These are phyloP conservation scores for Exophiala sideris DNA, from an alignment of 2,329 filamentous ascomycete genomes.

Conservation along the genomic window DNA sequence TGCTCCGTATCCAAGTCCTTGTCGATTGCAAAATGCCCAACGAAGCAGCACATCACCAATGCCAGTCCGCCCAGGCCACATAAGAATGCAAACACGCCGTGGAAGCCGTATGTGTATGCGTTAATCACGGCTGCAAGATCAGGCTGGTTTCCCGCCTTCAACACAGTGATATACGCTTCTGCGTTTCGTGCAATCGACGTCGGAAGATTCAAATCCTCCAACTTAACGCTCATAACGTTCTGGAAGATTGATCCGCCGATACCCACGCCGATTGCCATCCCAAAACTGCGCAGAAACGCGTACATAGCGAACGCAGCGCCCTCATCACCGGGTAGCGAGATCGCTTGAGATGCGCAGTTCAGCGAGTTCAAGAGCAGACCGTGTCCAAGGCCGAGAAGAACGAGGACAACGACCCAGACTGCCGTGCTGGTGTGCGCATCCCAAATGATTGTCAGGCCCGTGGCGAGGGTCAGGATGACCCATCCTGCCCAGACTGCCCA, in stretches of 20 bases:
- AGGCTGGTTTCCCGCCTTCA: not conserved
- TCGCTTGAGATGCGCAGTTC: constrained; percentile 41
- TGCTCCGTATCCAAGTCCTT: constrained; percentile 18
- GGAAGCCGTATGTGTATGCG: constrained; percentile 17
- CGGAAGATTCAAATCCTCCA: constrained; percentile 22
- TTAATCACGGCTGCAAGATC: constrained; percentile 3
- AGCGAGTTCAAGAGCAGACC: constrained; percentile 42
- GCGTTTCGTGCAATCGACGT: constrained; percentile 13
- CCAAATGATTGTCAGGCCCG: constrained; percentile 40
- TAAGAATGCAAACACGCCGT: constrained; percentile 19
- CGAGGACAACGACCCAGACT: constrained; percentile 38
- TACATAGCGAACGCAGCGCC: constrained; percentile 38
- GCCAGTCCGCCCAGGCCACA: constrained; percentile 13
- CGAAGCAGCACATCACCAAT: constrained; percentile 11
- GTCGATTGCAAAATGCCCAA: constrained; percentile 19
- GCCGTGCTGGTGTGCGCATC: constrained; percentile 31
- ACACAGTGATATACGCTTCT: constrained; percentile 16
- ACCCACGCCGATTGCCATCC: constrained; percentile 46
- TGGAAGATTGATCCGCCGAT: constrained; percentile 41
- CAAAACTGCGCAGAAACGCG: constrained; percentile 39
- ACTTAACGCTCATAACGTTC: constrained; percentile 36
- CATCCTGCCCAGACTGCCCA: constrained; percentile 46
- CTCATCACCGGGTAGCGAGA: constrained; percentile 33
- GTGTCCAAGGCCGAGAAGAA: constrained; percentile 41
- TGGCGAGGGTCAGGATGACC: constrained; percentile 36